Conservation (phyloP, 192 early-diverging fungal species). For the Tieghemiomyces parasiticus region DNA sequence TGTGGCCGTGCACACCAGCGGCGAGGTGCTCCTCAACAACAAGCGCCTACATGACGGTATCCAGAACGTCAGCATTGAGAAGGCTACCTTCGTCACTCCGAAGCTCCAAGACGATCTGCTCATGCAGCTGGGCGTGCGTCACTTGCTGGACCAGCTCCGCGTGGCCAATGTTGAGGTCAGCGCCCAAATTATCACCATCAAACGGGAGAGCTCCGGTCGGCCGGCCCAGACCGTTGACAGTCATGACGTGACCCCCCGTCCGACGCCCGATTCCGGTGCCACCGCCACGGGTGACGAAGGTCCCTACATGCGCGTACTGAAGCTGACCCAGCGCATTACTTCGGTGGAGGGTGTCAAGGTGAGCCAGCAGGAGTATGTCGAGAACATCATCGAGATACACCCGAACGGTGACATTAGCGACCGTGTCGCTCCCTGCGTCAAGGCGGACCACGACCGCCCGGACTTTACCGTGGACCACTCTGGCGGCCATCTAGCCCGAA, state of each 20-base stretch:
- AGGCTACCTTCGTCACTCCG: neutral
- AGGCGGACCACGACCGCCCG: neutral
- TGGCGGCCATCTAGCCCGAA: too few species aligned
- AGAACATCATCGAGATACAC: neutral
- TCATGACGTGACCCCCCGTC: neutral
- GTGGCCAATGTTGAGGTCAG: neutral
- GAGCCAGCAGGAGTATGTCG: neutral
- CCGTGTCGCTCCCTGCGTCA: neutral
- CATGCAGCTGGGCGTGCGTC: neutral
- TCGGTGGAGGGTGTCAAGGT: neutral
- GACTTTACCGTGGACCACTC: too few species aligned
- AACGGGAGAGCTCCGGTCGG: neutral
- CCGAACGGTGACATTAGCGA: neutral
- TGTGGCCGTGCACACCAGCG: neutral
- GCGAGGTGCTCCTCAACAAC: neutral
- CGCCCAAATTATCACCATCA: neutral
- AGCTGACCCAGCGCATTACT: neutral
- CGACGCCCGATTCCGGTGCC: neutral
- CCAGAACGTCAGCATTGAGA: neutral
- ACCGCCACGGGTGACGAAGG: neutral
- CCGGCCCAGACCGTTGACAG: neutral
- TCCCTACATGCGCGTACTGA: neutral
- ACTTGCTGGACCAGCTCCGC: neutral
- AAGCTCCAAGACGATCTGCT: neutral
- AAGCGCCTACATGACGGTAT: neutral